These are phyloP conservation scores for Lentinula sp. DNA, from an alignment of 768 basidiomycete genomes.

Conservation along the genomic window DNA sequence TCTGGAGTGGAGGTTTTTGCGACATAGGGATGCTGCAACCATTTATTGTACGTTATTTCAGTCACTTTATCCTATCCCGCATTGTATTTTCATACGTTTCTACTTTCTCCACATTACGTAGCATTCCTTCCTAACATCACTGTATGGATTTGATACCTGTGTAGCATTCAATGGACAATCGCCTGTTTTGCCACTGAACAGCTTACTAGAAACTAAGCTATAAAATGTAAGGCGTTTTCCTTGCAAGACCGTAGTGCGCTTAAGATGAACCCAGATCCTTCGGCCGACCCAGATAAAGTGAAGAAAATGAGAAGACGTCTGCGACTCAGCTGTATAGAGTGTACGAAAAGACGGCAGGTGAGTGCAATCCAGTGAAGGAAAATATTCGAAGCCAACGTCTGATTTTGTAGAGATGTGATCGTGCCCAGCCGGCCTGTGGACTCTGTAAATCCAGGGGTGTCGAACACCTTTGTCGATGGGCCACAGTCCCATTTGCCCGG, in stretches of 20 bases:
- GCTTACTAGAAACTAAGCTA: background rate
- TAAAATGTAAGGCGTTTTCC: too few relatives aligned
- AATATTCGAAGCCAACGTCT: background rate
- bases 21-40: too few relatives aligned
- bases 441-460: conserved; percentile 23
- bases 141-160: background rate
- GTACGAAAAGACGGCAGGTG: conserved; percentile 50
- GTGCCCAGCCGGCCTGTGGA: conserved; percentile 13
- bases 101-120: background rate
- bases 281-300: conserved; percentile 20
- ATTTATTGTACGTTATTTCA: conserved; percentile 6
- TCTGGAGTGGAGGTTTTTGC: too few relatives aligned
- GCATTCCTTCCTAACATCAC: background rate
- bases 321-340: conserved; percentile 49
- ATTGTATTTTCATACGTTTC: background rate
- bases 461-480: conserved; percentile 23
- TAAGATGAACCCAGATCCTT: background rate
- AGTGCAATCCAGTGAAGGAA: conserved; percentile 9
- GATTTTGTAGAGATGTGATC: conserved; percentile 38
- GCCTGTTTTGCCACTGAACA: background rate
- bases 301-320: conserved; percentile 47
- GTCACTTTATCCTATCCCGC: background rate
- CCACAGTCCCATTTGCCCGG: conserved; percentile 17
- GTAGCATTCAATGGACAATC: background rate
- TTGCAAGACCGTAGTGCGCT: too few relatives aligned